Base-by-base conservation (phyloP, 2,329 filamentous ascomycete genomes). In the Thermothelomyces thermophilus region DNA sequence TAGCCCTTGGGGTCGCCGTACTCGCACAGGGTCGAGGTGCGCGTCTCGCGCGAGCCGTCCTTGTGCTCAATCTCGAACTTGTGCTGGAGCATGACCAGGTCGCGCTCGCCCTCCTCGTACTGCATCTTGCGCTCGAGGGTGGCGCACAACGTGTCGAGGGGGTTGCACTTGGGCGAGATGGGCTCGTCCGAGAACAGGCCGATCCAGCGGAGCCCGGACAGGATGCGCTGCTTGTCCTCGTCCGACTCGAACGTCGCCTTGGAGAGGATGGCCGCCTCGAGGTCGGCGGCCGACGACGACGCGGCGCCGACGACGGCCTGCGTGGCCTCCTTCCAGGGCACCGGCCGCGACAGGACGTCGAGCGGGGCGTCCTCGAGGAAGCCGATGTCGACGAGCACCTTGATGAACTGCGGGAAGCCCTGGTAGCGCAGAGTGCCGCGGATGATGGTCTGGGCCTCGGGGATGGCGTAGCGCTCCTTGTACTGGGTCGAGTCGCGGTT, bases 401-500 rank as follows among this genome's bases (percentile, higher is more conserved):
- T 86, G 72, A 96, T 80, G 70, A 96, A 91, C 67, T 94, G 81
- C 2, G 90, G 90, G 79, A 95, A 95, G 39, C 91, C 90, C 58
- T 81, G 76, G 74, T 93, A 97, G 58, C 91, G 77, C 31, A 96
- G 79, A 26, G 90, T 94, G 55, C 87, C 64, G 39, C 62, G 59
- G 66, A 95, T 75, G 62, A 96, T 81, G 45, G 87, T 95, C 70
- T 95, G 71, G 13, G 88, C 89, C 73, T 97, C 91, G 45, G 90
- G 90, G 64, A 96, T 96, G 69, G 81, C 72, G 79, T 96, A 96
- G 56, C 87, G 82, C 76, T 95, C 84, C 65, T 82, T 84, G 81
- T 93, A 97, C 8, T 80, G 76, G 14, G 87, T 93, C 17, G 84
- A 90, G 71, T 97, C 90, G 60, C 90, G 79, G 81, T 97, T 97